Conservation (phyloP, 306 rosid species). For the Mimosa pudica region DNA sequence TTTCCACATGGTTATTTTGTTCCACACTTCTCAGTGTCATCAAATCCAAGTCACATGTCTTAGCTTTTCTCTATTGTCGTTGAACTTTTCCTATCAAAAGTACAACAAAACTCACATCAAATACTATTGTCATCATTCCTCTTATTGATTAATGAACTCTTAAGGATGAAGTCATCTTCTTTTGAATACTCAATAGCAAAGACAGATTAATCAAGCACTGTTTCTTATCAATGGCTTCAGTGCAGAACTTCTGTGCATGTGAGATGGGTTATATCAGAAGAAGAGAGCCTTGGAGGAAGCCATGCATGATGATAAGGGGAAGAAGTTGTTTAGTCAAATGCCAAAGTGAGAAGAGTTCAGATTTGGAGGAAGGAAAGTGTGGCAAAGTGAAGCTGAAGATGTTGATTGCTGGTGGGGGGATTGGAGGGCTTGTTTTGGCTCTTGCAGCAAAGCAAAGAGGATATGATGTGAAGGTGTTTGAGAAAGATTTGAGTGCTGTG, state of each 20-base stretch:
- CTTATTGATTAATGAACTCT: not conserved
- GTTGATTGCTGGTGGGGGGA: constrained; percentile 49
- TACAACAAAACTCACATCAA: not conserved
- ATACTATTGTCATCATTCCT: not conserved
- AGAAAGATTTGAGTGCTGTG: constrained; percentile 48
- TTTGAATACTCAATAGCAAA: not conserved
- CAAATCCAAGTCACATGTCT: not conserved
- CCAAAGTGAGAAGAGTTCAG: constrained; percentile 27
- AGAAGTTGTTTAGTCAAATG: constrained; percentile 18
- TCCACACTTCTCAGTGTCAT: not conserved
- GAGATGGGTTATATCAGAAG: not conserved
- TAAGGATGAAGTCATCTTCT: not conserved
- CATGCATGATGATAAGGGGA: constrained; percentile 11
- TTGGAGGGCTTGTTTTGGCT: constrained; percentile 50
- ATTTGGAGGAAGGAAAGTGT: not conserved
- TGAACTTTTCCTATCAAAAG: not conserved
- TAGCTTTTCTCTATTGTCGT: not conserved
- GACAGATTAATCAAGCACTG: not conserved
- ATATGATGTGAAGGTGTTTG: constrained; percentile 46
- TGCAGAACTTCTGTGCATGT: constrained; percentile 30
- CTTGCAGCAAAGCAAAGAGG: constrained; percentile 47
- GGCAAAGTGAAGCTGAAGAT: constrained; percentile 34
- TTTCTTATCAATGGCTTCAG: constrained; percentile 38
- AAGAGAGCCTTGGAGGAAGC: not conserved
- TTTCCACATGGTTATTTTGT: not conserved